Conservation (phyloP, 192 early-diverging fungal species). For the Coemansia aciculifera region DNA sequence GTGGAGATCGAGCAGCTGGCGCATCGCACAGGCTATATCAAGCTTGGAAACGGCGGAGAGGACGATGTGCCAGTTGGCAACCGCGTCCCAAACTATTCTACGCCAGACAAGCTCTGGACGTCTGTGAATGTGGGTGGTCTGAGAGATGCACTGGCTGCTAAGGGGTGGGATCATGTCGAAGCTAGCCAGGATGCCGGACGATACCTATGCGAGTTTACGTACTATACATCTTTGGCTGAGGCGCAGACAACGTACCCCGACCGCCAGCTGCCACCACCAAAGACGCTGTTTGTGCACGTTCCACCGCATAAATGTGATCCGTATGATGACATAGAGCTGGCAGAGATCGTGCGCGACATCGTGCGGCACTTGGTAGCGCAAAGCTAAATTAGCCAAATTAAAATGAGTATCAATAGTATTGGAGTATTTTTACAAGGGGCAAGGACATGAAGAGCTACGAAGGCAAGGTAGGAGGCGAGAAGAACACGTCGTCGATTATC, state of each 20-base stretch:
- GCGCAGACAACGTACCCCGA: conserved; percentile 15
- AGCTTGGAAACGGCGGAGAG: conserved; percentile 52
- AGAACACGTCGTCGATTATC: conserved; percentile 50
- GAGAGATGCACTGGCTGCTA: conserved; percentile 29
- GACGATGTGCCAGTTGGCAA: conserved; percentile 30
- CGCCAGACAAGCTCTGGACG: conserved; percentile 32
- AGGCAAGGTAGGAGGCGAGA: conserved; percentile 34
- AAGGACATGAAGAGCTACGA: conserved; percentile 13
- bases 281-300: conserved; percentile 55
- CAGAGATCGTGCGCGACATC: conserved; percentile 32
- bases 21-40: conserved; percentile 53
- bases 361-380: conserved; percentile 15
- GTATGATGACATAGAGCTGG: conserved; percentile 36
- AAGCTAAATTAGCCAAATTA: not conserved
- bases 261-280: conserved; percentile 13
- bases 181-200: conserved; percentile 57
- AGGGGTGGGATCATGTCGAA: conserved; percentile 39
- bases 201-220: conserved; percentile 65
- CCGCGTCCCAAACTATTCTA: conserved; percentile 36
- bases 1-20: conserved; percentile 55
- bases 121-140: conserved; percentile 43
- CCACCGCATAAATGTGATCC: conserved; percentile 38
- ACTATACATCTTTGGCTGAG: conserved; percentile 57
- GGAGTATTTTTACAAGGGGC: conserved; percentile 5
- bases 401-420: not conserved